Evolutionary conservation across 495 filamentous ascomycete genomes (phyloP), one percentile per base, ranked within the genome.

Genomic region (Rostrohypoxylon terebratum): DNA sequence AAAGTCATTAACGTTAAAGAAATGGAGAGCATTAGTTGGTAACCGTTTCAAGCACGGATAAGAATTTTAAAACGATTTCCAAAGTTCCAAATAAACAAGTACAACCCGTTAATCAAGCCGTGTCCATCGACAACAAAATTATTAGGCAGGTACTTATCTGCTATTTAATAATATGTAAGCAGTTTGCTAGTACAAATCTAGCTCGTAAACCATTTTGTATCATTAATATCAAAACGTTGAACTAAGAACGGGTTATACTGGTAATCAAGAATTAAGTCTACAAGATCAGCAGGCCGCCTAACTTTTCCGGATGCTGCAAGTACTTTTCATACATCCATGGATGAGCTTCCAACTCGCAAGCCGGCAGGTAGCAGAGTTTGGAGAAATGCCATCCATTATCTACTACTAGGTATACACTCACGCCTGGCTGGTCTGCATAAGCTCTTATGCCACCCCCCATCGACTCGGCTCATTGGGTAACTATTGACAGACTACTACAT

Each of bases 321-420:
- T 68, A 62, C 67, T 71, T 23, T 71, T 63, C 63, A 13, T 31
- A 51, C 71, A 70, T 71, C 59, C 63, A 16, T 31, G 58, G 66
- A 74, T 70, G 66, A 66, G 66, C 61, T 66, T 20, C 25, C 31
- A 66, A 28, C 66, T 69, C 25, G 60, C 38, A 42, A 33, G 44
- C 54, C 67, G 38, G 66, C 45, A 68, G 34, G 66, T 74, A 14
- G 67, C 21, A 66, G 40, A 69, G 62, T 20, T 69, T 69, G 70
- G 70, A 68, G 70, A 72, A 54, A 55, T 54, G 45, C 63, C 70
- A 74, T 58, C n/a, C n/a, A n/a, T n/a, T n/a, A n/a, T n/a, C n/a
- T n/a, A n/a, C n/a, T n/a, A n/a, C n/a, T n/a, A n/a, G n/a, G n/a
- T n/a, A n/a, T 74, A 74, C 47, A 1, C 36, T 48, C 58, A 74